Evolutionary conservation across 2,329 filamentous ascomycete species (phyloP).

Genomic region (Colletotrichum salicis): DNA sequence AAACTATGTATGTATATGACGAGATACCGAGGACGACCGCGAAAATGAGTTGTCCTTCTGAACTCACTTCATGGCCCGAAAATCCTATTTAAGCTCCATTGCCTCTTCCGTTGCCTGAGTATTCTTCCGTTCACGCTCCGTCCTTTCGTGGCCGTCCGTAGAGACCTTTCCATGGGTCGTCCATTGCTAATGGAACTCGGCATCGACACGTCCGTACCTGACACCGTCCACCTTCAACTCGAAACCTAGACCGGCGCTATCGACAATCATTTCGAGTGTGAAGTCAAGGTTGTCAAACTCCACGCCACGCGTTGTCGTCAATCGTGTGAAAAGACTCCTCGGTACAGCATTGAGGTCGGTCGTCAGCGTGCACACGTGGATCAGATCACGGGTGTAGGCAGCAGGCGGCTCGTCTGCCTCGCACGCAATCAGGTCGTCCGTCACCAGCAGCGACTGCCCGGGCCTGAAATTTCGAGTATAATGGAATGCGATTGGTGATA

Average conservation of each 20-base stretch:
- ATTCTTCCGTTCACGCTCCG: slow-evolving; percentile 1
- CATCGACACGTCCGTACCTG: slow-evolving; percentile 80
- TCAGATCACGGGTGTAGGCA: slow-evolving; percentile 69
- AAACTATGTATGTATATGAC: slow-evolving; percentile 16
- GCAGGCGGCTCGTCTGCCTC: slow-evolving; percentile 74
- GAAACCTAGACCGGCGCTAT: slow-evolving; percentile 80
- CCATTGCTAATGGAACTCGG: slow-evolving; percentile 73
- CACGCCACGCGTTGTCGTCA: slow-evolving; percentile 82
- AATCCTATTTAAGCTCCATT: slow-evolving; percentile 10
- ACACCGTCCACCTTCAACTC: slow-evolving; percentile 83
- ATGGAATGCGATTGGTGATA: slow-evolving; percentile 81
- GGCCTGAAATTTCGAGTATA: slow-evolving; percentile 88
- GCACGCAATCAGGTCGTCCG: slow-evolving; percentile 82
- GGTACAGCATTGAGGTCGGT: slow-evolving; percentile 83
- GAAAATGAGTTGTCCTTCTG: background rate
- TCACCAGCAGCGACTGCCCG: slow-evolving; percentile 79
- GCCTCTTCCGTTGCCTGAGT: background rate
- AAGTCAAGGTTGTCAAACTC: slow-evolving; percentile 88
- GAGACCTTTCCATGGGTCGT: background rate
- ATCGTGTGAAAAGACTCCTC: slow-evolving; percentile 75
- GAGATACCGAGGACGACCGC: background rate
- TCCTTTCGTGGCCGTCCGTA: background rate
- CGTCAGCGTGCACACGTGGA: slow-evolving; percentile 82
- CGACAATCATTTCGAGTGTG: slow-evolving; percentile 84
- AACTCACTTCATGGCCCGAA: slow-evolving; percentile 4